Evolutionary conservation across 2,329 filamentous ascomycete genomes (phyloP).

Genomic region (Colletotrichum caudatum): DNA sequence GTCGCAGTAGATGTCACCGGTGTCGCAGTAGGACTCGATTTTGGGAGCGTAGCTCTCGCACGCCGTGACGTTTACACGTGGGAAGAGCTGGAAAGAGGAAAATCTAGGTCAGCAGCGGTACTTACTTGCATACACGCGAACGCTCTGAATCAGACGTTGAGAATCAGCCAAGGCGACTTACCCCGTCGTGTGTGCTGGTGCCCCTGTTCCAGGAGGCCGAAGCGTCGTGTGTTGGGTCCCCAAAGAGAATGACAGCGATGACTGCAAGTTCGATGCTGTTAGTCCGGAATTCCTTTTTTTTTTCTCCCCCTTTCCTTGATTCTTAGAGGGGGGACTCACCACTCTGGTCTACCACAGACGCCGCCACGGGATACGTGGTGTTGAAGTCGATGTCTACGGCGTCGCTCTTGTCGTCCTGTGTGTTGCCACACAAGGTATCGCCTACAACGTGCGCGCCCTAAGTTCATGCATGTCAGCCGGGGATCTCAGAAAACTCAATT

Average conservation of each 20-base stretch:
- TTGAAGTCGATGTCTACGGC: constrained; percentile 38
- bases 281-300: constrained; percentile 1
- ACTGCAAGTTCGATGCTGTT: constrained; percentile 47
- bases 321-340: constrained; percentile 46
- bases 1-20: constrained; percentile 57
- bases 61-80: constrained; percentile 49
- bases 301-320: too few relatives aligned
- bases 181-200: constrained; percentile 53
- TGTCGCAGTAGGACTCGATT: constrained; percentile 57
- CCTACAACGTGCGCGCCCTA: constrained; percentile 55
- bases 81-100: constrained; percentile 49
- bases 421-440: constrained; percentile 54
- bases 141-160: neutral
- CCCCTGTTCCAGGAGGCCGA: constrained; percentile 53
- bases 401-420: constrained; percentile 43
- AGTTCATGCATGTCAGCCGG: constrained; percentile 24
- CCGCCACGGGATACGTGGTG: constrained; percentile 45
- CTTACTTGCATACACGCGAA: neutral
- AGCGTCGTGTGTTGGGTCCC: constrained; percentile 56
- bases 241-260: constrained; percentile 55
- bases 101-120: neutral
- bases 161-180: constrained; percentile 45
- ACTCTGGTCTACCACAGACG: constrained; percentile 49
- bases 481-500: neutral
- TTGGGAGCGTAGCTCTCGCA: constrained; percentile 53